These are phyloP conservation scores for Rhizopogon vesiculosus DNA, from an alignment of 768 basidiomycete genomes.

Conservation along the genomic window DNA sequence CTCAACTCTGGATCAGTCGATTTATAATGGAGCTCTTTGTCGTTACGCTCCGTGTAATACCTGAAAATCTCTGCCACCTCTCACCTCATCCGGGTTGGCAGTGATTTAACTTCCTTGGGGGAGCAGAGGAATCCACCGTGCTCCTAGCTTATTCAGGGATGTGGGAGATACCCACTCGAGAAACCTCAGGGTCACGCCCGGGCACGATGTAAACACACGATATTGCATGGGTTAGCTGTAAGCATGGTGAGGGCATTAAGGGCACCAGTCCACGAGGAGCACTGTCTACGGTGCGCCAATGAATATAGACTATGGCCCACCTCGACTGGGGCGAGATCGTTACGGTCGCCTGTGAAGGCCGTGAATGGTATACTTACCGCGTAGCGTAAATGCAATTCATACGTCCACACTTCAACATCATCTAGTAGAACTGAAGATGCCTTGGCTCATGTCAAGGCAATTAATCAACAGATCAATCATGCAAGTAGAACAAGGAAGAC, in stretches of 20 bases:
- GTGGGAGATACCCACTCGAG: slow-evolving; percentile 78
- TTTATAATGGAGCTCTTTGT: slow-evolving; percentile 96
- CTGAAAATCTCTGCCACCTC: slow-evolving; percentile 95
- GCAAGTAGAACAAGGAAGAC: too few relatives aligned
- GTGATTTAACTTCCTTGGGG: slow-evolving; percentile 65
- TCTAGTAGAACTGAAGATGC: too few relatives aligned
- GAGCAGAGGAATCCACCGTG: slow-evolving; percentile 90
- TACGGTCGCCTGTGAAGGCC: too few relatives aligned
- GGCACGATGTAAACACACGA: too few relatives aligned
- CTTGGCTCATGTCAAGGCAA: too few relatives aligned
- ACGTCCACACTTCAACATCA: too few relatives aligned
- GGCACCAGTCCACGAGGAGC: slow-evolving; percentile 65
- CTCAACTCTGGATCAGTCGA: slow-evolving; percentile 87
- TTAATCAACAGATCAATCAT: too few relatives aligned
- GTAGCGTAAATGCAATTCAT: too few relatives aligned
- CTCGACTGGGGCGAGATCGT: too few relatives aligned
- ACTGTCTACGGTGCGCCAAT: slow-evolving; percentile 66
- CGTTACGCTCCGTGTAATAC: slow-evolving; percentile 98
- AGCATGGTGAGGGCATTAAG: slow-evolving; percentile 71
- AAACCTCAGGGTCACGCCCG: slow-evolving; percentile 88
- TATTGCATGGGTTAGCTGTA: slow-evolving; percentile 75
- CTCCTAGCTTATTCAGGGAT: slow-evolving; percentile 90
- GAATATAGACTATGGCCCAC: too few relatives aligned
- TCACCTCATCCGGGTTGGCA: slow-evolving; percentile 87
- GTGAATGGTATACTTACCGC: too few relatives aligned